A percentile compares a stretch with the other conserved stretches of the same genome.
Conservation (phyloP, 2,329 filamentous ascomycete genomes). For the Hymenoscyphus occultus region DNA sequence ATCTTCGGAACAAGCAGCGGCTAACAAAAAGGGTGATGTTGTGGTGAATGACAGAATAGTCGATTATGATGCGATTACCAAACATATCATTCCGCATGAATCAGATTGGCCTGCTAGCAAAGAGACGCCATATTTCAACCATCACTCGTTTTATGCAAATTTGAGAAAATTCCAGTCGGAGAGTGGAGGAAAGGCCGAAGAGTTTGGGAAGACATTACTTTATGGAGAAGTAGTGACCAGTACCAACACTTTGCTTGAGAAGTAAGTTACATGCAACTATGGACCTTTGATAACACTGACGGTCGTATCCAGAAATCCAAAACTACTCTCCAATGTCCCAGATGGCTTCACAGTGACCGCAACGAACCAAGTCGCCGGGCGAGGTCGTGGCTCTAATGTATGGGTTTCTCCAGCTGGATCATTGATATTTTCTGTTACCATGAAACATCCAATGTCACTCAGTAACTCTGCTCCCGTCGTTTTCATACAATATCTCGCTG, state of each 20-base stretch:
- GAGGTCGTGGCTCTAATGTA: slow-evolving; percentile 86
- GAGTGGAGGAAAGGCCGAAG: slow-evolving; percentile 52
- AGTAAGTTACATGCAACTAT: slow-evolving; percentile 47
- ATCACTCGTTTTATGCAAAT: slow-evolving; percentile 72
- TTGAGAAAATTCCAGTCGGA: slow-evolving; percentile 61
- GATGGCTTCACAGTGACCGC: slow-evolving; percentile 85
- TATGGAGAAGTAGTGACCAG: slow-evolving; percentile 93
- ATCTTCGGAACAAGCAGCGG: slow-evolving; percentile 16
- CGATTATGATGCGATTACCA: slow-evolving; percentile 72
- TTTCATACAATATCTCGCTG: slow-evolving; percentile 90
- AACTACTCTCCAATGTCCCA: slow-evolving; percentile 71
- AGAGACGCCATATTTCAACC: slow-evolving; percentile 82
- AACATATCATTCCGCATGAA: slow-evolving; percentile 72
- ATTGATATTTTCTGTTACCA: slow-evolving; percentile 82
- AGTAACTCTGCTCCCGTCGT: slow-evolving; percentile 74
- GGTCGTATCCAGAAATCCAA: slow-evolving; percentile 60
- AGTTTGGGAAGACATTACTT: slow-evolving; percentile 75
- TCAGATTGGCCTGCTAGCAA: slow-evolving; percentile 63
- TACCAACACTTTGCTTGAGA: slow-evolving; percentile 90
- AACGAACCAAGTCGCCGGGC: slow-evolving; percentile 81
- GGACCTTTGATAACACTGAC: slow-evolving; percentile 15
- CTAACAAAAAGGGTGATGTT: slow-evolving; percentile 39
- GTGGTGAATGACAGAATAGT: slow-evolving; percentile 55
- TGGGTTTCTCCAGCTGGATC: slow-evolving; percentile 89
- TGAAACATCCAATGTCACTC: slow-evolving; percentile 76